Evolutionary conservation across 2,329 filamentous ascomycete genomes (phyloP), one percentile per base, ranked within the genome.

Genomic region (Didymella arachidicola): DNA sequence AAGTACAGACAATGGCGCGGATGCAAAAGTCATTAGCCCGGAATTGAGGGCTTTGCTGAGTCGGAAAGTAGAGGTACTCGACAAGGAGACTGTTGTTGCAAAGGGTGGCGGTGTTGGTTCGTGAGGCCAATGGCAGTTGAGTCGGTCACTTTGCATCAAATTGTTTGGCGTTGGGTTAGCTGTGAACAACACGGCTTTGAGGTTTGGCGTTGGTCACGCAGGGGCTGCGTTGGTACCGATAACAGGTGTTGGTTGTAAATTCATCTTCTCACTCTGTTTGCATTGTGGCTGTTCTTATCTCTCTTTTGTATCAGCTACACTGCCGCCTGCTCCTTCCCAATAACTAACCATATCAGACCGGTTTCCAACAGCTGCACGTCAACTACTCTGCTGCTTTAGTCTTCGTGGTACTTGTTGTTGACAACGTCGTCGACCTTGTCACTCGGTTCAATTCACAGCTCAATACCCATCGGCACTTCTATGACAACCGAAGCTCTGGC

Each of bases 21-120:
- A 75, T 48, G 73, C 80, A 8, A 85, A 82, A 64, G 81, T 89
- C 16, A 87, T 91, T 45, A 88, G 84, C 62, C 82, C 86, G 0
- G 87, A 91, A 65, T 72, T 91, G 57, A 81, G 89, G 46, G 76
- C 79, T 7, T 65, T 91, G 42, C 71, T 91, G n/a, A 86, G 84
- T 63, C 80, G 84, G 59, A 85, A 89, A 59, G 78, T 89, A 7
- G 79, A 83, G 45, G 81, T 78, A 60, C 69, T 86, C 25, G 79
- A 81, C 27, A 79, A 83, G n/a, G 70, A 77, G 55, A 75, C 79
- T 7, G 49, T 71, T 22, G 60, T 60, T 6, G 69, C 72, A 62
- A 60, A 55, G 29, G 57, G 52, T n/a, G 53, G 38, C 16, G 47
- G 58, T 6, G 48, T 53, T 27, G 58, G 52, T 12, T 56, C 53